Evolutionary conservation across 805 yeast species (phyloP).

Genomic region (Kockiozyma suomiensis): DNA sequence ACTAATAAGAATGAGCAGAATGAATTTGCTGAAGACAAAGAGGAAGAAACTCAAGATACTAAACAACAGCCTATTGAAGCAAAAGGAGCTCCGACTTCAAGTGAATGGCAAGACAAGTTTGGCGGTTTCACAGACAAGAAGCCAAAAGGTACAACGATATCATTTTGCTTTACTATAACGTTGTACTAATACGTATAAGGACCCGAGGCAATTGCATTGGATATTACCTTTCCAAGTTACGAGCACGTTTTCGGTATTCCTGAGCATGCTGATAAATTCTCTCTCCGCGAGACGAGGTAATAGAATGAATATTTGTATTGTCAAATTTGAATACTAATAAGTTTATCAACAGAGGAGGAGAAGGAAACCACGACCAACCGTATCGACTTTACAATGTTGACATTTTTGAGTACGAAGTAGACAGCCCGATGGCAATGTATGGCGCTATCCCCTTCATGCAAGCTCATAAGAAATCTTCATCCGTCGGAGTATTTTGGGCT

Average conservation of each 20-base stretch:
- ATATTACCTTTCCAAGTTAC: conserved; percentile 64
- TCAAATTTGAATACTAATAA: neutral
- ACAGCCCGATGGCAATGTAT: conserved; percentile 87
- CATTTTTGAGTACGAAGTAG: conserved; percentile 87
- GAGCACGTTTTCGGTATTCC: conserved; percentile 88
- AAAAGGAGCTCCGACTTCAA: conserved; percentile 60
- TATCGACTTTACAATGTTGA: conserved; percentile 91
- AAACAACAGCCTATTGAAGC: conserved; percentile 42
- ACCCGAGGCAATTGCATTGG: conserved; percentile 87
- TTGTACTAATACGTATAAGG: conserved; percentile 34
- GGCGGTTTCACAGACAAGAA: conserved; percentile 66
- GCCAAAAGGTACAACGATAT: conserved; percentile 59
- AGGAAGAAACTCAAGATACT: conserved; percentile 31
- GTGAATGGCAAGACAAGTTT: conserved; percentile 73
- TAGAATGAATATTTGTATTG: neutral
- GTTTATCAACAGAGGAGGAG: conserved; percentile 33
- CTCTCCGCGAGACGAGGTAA: conserved; percentile 66
- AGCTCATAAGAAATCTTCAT: conserved; percentile 58
- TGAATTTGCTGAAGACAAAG: conserved; percentile 39
- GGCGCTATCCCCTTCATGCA: conserved; percentile 90
- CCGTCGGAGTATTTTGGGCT: conserved; percentile 86
- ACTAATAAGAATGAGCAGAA: neutral
- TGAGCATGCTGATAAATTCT: conserved; percentile 85
- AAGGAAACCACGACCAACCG: conserved; percentile 56
- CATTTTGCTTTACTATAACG: neutral